Conservation (phyloP, 2,329 filamentous ascomycete genomes). For the Cordyceps fumosorosea region DNA sequence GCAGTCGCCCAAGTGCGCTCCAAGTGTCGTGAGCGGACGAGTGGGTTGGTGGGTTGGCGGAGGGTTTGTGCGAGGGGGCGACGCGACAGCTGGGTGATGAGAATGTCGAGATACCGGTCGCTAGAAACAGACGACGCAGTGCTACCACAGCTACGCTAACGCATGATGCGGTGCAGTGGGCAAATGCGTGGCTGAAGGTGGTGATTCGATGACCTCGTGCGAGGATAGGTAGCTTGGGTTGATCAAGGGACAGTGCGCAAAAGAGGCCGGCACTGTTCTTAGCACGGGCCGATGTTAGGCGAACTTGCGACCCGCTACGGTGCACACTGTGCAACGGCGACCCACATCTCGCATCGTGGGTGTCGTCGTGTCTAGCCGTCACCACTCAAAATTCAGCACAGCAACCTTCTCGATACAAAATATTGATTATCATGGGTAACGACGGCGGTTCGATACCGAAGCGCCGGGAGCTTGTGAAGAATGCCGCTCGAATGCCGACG, state of each 20-base stretch:
- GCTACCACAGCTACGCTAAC: neutral
- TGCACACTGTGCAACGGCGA: neutral
- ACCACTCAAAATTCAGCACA: neutral
- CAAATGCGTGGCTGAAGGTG: conserved; percentile 2
- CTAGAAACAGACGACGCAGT: neutral
- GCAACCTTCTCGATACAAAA: conserved; percentile 1
- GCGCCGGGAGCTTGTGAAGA: conserved; percentile 91
- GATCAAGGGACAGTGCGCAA: neutral
- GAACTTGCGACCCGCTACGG: neutral
- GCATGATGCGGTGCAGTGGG: neutral
- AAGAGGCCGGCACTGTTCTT: neutral
- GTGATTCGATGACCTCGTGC: neutral
- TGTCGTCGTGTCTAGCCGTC: too few species aligned
- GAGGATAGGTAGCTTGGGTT: neutral
- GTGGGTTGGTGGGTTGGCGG: neutral
- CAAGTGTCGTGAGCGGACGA: neutral
- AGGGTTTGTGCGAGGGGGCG: neutral
- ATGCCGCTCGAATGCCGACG: conserved; percentile 76
- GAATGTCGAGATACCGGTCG: neutral
- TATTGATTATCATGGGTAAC: conserved; percentile 67
- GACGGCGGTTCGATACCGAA: conserved; percentile 96
- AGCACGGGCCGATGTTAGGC: neutral
- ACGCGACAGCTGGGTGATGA: neutral
- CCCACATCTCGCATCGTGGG: too few species aligned
- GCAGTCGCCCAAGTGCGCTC: neutral